Percentiles rank a stretch among this genome's conserved stretches.
Evolutionary conservation across 495 filamentous ascomycete genomes (phyloP).

Genomic region (Glonium stellatum): DNA sequence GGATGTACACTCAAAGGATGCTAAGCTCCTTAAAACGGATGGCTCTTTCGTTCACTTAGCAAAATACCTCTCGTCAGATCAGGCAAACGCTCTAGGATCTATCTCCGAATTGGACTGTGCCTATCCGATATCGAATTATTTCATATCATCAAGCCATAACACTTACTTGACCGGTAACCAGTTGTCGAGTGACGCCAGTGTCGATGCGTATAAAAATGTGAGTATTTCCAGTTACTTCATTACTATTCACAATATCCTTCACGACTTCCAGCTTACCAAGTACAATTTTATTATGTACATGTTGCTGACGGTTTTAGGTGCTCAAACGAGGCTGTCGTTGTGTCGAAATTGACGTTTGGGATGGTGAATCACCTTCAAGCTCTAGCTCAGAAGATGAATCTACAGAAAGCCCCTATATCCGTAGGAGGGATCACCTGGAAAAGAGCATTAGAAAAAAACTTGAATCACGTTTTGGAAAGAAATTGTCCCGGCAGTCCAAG

Average conservation of each 20-base stretch:
- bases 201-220: constrained; percentile 77
- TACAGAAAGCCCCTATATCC: constrained; percentile 3
- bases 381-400: constrained; percentile 32
- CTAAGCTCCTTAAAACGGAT: constrained; percentile 11
- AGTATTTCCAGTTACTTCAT: constrained; percentile 26
- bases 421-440: constrained; percentile 13
- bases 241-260: not conserved
- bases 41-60: constrained; percentile 19
- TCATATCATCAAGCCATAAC: constrained; percentile 88
- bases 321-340: constrained; percentile 80
- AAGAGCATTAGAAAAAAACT: constrained; percentile 22
- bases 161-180: constrained; percentile 93
- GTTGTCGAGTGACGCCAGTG: constrained; percentile 73
- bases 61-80: constrained; percentile 11
- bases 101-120: constrained; percentile 11
- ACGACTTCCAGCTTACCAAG: not conserved
- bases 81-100: constrained; percentile 18
- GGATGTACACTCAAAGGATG: constrained; percentile 4
- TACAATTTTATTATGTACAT: not conserved
- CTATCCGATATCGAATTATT: constrained; percentile 78
- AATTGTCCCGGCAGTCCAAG: constrained; percentile 6
- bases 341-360: constrained; percentile 94
- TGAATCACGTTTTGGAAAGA: constrained; percentile 23
- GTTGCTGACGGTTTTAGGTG: constrained; percentile 39
- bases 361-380: constrained; percentile 56